Evolutionary conservation across 768 basidiomycete species (phyloP), one percentile per base, ranked within the genome.

Genomic region (Termitomyces sp.): DNA sequence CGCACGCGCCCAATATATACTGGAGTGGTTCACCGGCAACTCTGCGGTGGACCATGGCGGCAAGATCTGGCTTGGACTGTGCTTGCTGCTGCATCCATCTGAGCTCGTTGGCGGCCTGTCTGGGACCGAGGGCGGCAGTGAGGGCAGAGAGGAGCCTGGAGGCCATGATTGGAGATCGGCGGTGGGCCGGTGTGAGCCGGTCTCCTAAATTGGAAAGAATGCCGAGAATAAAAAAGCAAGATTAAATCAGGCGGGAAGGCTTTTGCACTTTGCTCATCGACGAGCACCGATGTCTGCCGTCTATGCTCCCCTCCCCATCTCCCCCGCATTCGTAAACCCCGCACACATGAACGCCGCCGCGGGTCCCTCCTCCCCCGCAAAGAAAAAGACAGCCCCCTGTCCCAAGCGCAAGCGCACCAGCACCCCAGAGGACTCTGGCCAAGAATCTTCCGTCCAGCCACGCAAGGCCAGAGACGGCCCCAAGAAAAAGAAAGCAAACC

Each of bases 401-500:
- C 68, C 71, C 18, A 88, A 88, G 68, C 83, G 88, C 53, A 85
- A 83, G 68, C 85, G 87, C 67, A 78, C 80, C 28, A 78, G 79
- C 44, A 80, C 83, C 48, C 78, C 80, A 63, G 85, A 87, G 56
- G 82, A 81, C 59, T 76, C 80, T 63, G 74, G 77, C 61, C 69
- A 73, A 46, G 79, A 81, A 63, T 75, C 80, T 5, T 66, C 77
- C 47, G 70, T 75, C 35, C 71, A 65, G 64, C 71, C 72, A 8
- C 77, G 81, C 62, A 88, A 86, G 64, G 76, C 76, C 69, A 81
- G 84, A 68, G 87, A 90, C 55, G 85, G 85, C 1, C 89, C 88
- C 33, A 93, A 90, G 82, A 95, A 94, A 83, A 95, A 94, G 81
- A 94, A 95, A 72, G 93, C 94, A 0, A 91, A 83, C 65, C 84